Conservation (phyloP, 1,284 basidiomycete species). For the Apiotrichum porosum region DNA sequence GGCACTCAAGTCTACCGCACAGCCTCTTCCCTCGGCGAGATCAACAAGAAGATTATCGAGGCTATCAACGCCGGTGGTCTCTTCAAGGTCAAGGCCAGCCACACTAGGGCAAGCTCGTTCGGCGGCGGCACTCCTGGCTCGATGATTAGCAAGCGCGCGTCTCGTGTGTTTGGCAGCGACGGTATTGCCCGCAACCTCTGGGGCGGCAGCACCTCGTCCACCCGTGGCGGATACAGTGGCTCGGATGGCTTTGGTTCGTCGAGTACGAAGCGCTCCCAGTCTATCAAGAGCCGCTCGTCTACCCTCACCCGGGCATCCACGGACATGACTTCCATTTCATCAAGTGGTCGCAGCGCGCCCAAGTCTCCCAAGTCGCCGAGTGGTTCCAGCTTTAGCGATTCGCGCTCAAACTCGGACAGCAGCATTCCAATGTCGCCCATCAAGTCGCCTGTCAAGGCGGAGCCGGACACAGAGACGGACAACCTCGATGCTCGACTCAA, state of each 20-base stretch:
- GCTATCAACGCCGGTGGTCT: conserved; percentile 63
- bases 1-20: conserved; percentile 10
- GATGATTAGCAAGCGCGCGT: conserved; percentile 5
- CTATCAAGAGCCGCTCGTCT: conserved; percentile 28
- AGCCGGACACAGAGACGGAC: conserved; percentile 52
- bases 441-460: background rate
- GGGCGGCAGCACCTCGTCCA: conserved; percentile 33
- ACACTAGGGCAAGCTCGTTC: conserved; percentile 48
- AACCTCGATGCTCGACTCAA: conserved; percentile 68
- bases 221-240: conserved; percentile 15
- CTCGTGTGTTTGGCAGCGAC: conserved; percentile 2
- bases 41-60: conserved; percentile 66
- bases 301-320: conserved; percentile 16
- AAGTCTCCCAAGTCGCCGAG: conserved; percentile 2
- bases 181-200: conserved; percentile 57
- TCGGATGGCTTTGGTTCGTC: conserved; percentile 28
- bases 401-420: background rate
- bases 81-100: conserved; percentile 75
- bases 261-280: conserved; percentile 27
- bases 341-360: conserved; percentile 10
- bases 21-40: conserved; percentile 70
- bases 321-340: conserved; percentile 13
- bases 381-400: background rate
- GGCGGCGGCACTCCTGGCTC: background rate
- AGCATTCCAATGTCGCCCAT: background rate